Conservation (phyloP, 176 grass and related monocot species). For the Microstegium vimineum region DNA sequence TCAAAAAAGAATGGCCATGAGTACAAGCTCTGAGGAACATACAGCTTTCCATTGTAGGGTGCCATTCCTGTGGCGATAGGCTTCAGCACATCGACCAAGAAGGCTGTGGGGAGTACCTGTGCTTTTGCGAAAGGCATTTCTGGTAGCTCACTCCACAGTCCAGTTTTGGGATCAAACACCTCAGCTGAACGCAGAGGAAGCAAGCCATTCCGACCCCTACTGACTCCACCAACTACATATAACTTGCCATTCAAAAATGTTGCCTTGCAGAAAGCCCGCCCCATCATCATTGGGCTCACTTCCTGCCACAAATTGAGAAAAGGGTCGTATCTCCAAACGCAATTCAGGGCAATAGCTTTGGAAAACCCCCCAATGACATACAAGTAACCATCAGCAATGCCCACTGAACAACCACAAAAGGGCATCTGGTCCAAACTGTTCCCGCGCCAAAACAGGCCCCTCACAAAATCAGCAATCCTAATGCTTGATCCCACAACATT, state of each 20-base stretch:
- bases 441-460: constrained; percentile 55
- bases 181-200: constrained; percentile 74
- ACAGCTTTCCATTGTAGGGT: constrained; percentile 54
- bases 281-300: constrained; percentile 62
- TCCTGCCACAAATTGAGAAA: constrained; percentile 71
- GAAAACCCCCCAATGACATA: constrained; percentile 85
- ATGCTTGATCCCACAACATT: constrained; percentile 76
- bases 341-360: constrained; percentile 57
- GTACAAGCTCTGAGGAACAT: constrained; percentile 88
- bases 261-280: constrained; percentile 84
- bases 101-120: constrained; percentile 60
- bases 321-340: constrained; percentile 74
- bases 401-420: constrained; percentile 64
- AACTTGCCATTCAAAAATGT: constrained; percentile 67
- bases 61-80: constrained; percentile 80
- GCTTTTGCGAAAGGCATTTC: constrained; percentile 82
- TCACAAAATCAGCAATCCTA: constrained; percentile 71
- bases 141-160: constrained; percentile 57
- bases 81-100: constrained; percentile 82
- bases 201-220: constrained; percentile 49
- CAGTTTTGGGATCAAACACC: constrained; percentile 75
- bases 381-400: constrained; percentile 55
- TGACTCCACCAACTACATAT: constrained; percentile 87
- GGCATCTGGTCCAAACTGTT: constrained; percentile 56
- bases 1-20: constrained; percentile 91